Conservation (phyloP, 192 early-diverging fungal species). For the Coemansia javaensis region DNA sequence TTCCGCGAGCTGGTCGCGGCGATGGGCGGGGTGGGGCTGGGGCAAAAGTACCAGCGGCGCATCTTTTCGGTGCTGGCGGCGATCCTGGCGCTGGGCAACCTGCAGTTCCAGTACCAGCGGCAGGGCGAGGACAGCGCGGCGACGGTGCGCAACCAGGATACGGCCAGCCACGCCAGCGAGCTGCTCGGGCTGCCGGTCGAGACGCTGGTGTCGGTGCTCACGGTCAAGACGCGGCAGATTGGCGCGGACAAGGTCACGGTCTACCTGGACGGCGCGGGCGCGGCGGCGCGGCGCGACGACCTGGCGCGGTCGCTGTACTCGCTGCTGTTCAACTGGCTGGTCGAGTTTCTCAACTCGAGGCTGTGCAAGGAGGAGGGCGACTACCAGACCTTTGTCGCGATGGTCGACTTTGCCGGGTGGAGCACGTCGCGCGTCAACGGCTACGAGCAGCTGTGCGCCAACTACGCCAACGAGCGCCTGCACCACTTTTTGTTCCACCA, state of each 20-base stretch:
- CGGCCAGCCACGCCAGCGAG: constrained; percentile 70
- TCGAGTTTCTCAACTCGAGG: constrained; percentile 79
- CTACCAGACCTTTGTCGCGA: constrained; percentile 69
- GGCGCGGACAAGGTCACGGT: constrained; percentile 78
- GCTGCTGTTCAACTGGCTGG: constrained; percentile 78
- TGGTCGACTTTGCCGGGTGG: constrained; percentile 85
- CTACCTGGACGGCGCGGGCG: constrained; percentile 70
- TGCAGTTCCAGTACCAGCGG: constrained; percentile 73
- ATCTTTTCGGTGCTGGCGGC: constrained; percentile 81
- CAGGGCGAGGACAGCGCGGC: constrained; percentile 74
- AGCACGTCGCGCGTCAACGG: constrained; percentile 31
- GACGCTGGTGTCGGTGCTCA: constrained; percentile 70
- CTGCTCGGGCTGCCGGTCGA: constrained; percentile 74
- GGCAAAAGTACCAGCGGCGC: constrained; percentile 72
- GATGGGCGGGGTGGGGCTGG: constrained; percentile 82
- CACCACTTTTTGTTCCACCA: constrained; percentile 69
- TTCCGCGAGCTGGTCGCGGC: constrained; percentile 69
- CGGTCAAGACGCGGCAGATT: constrained; percentile 76
- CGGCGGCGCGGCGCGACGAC: constrained; percentile 67
- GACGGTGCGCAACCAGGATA: constrained; percentile 69
- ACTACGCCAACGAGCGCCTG: constrained; percentile 86
- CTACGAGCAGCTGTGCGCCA: constrained; percentile 68
- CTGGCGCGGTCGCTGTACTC: constrained; percentile 74
- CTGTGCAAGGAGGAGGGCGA: constrained; percentile 61
- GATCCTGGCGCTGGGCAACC: constrained; percentile 82